Percentiles rank a stretch among this genome's conserved stretches.
These are phyloP conservation scores for Lavandula angustifolia DNA, from an alignment of 257 asterid species.

Conservation along the genomic window DNA sequence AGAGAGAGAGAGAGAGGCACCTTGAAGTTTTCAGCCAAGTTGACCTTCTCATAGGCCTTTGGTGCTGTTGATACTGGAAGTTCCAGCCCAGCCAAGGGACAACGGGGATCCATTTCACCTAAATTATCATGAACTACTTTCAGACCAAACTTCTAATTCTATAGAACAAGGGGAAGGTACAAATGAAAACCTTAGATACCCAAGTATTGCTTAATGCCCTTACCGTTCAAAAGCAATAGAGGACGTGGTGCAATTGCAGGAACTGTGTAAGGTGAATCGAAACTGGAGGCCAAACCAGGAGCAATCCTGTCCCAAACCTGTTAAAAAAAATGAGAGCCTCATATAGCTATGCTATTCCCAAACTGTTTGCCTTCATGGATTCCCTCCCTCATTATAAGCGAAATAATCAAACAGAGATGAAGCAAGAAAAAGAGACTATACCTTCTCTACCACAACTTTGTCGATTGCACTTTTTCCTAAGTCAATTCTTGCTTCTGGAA, in stretches of 20 bases:
- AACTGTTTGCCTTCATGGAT: neutral
- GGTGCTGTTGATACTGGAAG: constrained; percentile 52
- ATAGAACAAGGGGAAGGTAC: neutral
- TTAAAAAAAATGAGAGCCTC: neutral
- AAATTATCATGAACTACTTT: constrained; percentile 6
- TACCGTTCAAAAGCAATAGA: constrained; percentile 79
- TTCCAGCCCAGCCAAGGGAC: constrained; percentile 67
- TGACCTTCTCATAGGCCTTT: constrained; percentile 39
- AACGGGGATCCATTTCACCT: constrained; percentile 86
- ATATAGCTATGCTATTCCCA: neutral
- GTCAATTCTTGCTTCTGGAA: constrained; percentile 76
- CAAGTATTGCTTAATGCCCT: neutral
- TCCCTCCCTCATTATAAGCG: neutral
- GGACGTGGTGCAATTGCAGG: constrained; percentile 82
- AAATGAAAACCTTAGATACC: neutral
- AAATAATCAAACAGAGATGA: constrained; percentile 14
- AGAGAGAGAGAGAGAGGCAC: constrained; percentile 33
- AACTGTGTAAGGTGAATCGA: constrained; percentile 73
- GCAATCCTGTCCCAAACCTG: constrained; percentile 96
- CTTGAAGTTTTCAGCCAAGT: constrained; percentile 47
- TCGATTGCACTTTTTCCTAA: constrained; percentile 62
- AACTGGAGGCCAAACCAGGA: constrained; percentile 74
- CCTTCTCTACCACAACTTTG: constrained; percentile 85
- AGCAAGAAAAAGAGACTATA: constrained; percentile 33
- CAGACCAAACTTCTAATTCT: constrained; percentile 6